Conservation (phyloP, 202 grass and related monocot species). For the Carex sylvatica region DNA sequence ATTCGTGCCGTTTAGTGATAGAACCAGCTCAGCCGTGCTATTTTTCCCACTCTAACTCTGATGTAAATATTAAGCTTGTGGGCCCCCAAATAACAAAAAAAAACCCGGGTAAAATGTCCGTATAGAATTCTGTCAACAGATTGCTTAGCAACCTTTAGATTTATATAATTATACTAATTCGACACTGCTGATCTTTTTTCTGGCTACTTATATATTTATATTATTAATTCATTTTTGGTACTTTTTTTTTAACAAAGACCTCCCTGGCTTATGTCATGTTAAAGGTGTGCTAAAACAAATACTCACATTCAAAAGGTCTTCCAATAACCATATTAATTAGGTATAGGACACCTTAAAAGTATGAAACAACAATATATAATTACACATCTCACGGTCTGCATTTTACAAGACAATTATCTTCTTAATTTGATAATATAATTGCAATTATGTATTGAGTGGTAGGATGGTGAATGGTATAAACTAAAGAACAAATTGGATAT, state of each 20-base stretch:
- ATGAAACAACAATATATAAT: not conserved
- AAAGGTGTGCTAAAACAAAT: not conserved
- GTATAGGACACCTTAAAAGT: not conserved
- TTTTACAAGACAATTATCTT: not conserved
- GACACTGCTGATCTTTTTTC: not conserved
- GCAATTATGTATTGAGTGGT: not conserved
- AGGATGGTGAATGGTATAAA: not conserved
- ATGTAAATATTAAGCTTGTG: no score
- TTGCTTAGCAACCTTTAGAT: no score
- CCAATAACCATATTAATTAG: not conserved
- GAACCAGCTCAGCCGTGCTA: no score
- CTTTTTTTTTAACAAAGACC: not conserved
- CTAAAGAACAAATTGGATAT: not conserved
- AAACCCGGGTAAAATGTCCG: no score
- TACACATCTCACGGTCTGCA: not conserved
- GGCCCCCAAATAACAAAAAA: no score
- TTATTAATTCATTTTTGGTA: not conserved
- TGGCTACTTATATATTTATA: not conserved
- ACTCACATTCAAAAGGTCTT: not conserved
- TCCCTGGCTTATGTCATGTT: not conserved
- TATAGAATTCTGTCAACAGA: no score
- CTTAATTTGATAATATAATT: not conserved
- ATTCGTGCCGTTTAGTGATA: no score
- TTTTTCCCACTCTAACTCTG: no score
- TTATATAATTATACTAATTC: not conserved